Evolutionary conservation across 495 filamentous ascomycete genomes (phyloP), one percentile per base, ranked within the genome.

Genomic region (Pseudotulostoma volvatum): DNA sequence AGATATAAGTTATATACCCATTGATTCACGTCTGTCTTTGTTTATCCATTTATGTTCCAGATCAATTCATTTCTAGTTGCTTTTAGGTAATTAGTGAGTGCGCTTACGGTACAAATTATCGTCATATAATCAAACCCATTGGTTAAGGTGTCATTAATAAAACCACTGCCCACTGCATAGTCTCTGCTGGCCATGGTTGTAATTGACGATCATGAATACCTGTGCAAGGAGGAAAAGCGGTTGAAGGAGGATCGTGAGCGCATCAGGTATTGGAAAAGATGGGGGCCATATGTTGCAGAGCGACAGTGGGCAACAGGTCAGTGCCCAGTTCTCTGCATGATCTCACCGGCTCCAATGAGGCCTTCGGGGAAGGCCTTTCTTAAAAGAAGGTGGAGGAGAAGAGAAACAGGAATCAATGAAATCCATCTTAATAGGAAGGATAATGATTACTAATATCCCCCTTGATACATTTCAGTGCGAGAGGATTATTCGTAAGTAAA

Each of bases 251-350:
- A 95, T 57, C 69, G 71, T 15, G 71, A 84, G 37, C 73, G 81
- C 31, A 69, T 49, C 33, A 79, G 76, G 52, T 94, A 94, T 61
- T 95, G 88, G 87, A 93, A 95, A 71, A 77, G 75, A 68, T 95
- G 86, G 86, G 87, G 87, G 38, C 63, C 61, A 8, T 66, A 66
- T 41, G 61, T 68, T 18, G 60, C 64, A 3, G 74, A 78, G 52
- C 64, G 85, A 53, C 85, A 93, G 63, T 93, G 85, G 85, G 84
- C 85, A 34, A 93, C 84, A 39, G 79, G 79, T 77, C 60, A 49
- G 70, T 59, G 18, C 37, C n/a, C n/a, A n/a, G n/a, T n/a, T n/a
- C 38, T 31, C 43, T 31, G 4, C 33, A 4, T n/a, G 16, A 21
- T 23, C 7, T 36, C 13, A 16, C 16, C 37, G 47, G n/a, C 23